Evolutionary conservation across 73 alveolate genomes (phyloP), one percentile per base, ranked within the genome.

Genomic region (Stentor roeselii): DNA sequence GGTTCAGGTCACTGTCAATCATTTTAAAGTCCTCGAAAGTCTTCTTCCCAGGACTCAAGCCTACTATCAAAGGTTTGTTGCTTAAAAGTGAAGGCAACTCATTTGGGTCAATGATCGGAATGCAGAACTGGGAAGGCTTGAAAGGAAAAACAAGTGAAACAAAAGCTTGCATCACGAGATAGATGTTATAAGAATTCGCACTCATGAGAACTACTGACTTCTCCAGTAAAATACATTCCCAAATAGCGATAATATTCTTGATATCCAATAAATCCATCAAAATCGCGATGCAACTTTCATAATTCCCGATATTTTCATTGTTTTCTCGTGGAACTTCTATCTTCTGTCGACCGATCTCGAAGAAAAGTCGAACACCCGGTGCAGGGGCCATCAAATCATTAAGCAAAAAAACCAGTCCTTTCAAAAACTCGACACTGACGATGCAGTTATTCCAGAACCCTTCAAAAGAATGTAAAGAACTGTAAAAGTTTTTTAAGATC

Each of bases 251-350:
- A 32, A 67, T 32, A 2, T 67, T 67, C 37, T 40, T 67, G 21
- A 67, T 67, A 34, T 67, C 80, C 21, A 67, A 11, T 34, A 67
- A 67, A 34, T 67, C 80, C 27, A 67, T 67, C 11, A 67, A 40
- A 1, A 67, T 32, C 15, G 37, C 41, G 21, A 67, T 32, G 34
- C 50, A 67, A 2, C 80, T 67, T 67, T 67, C 80, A 67, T 67
- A 11, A 32, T 67, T 15, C 1, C 41, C n/a, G 11, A 67, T 14
- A 21, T 32, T 21, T 0, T 21, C 21, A 67, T 67, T 11, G 37
- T 0, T 0, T 32, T 30, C 41, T 0, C 21, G 21, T 27, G 80
- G 80, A 40, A 67, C 37, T 2, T 21, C 41, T 67, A 67, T 67
- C 34, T 30, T 21, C 27, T 67, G 41, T 67, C 21, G 21, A 21